These are phyloP conservation scores for Vickermania ingenoplastis DNA, from an alignment of 208 protist species.

Conservation along the genomic window DNA sequence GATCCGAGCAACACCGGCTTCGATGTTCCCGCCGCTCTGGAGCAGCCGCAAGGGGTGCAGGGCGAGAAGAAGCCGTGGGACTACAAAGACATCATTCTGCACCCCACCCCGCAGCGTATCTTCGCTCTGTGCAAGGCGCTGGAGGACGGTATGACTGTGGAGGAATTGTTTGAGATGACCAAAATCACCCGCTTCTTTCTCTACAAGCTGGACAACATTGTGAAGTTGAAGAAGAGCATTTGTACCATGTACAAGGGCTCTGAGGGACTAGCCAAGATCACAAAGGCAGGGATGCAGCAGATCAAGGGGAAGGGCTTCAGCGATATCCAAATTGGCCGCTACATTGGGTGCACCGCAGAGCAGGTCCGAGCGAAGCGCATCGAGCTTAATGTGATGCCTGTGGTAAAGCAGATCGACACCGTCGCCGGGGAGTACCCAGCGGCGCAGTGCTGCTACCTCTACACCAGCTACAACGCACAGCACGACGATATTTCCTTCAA, in stretches of 20 bases:
- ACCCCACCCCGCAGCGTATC: conserved; percentile 77
- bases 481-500: conserved; percentile 79
- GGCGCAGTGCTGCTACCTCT: conserved; percentile 92
- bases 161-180: conserved; percentile 88
- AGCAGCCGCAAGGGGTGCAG: background rate
- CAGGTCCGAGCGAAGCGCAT: conserved; percentile 50
- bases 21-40: conserved; percentile 53
- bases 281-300: conserved; percentile 21
- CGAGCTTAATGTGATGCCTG: conserved; percentile 77
- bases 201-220: conserved; percentile 92
- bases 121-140: conserved; percentile 79
- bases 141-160: conserved; percentile 72
- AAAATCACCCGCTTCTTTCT: conserved; percentile 97
- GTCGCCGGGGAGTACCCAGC: conserved; percentile 97
- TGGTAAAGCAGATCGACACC: conserved; percentile 97
- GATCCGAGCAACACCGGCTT: conserved; percentile 85
- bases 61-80: conserved; percentile 38
- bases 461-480: conserved; percentile 93
- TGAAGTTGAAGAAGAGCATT: conserved; percentile 31
- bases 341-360: conserved; percentile 32
- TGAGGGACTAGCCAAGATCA: conserved; percentile 6
- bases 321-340: conserved; percentile 89
- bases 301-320: conserved; percentile 94
- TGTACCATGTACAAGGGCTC: conserved; percentile 20
- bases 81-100: conserved; percentile 63